These are phyloP conservation scores for Leccinum rimulosum DNA, from an alignment of 768 basidiomycete species.

Conservation along the genomic window DNA sequence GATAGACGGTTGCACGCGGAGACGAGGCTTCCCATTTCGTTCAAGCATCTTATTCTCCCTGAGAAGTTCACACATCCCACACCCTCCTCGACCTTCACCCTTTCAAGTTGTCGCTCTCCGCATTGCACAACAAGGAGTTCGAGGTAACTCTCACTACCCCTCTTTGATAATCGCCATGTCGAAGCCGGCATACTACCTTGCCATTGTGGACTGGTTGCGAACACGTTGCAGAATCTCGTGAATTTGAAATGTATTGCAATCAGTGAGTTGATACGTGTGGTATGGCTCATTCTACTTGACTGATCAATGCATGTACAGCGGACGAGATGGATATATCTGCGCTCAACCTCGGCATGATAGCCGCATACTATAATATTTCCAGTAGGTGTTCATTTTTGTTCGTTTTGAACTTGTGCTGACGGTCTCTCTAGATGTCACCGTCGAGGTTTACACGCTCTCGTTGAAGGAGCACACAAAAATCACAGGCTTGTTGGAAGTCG, in stretches of 20 bases:
- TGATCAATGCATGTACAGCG: slow-evolving; percentile 37
- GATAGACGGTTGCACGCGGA: slow-evolving; percentile 96
- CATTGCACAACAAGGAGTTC: slow-evolving; percentile 91
- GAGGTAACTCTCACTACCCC: slow-evolving; percentile 93
- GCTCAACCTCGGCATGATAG: slow-evolving; percentile 97
- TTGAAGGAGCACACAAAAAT: slow-evolving; percentile 96
- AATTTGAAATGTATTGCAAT: slow-evolving; percentile 95
- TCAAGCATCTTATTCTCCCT: slow-evolving; percentile 96
- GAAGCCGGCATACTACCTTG: slow-evolving; percentile 94
- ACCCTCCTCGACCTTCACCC: slow-evolving; percentile 88
- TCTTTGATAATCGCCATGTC: slow-evolving; percentile 99
- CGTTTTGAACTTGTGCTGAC: neutral
- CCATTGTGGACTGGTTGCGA: slow-evolving; percentile 90
- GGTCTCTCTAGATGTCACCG: slow-evolving; percentile 71
- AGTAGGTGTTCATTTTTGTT: slow-evolving; percentile 45
- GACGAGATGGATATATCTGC: slow-evolving; percentile 93
- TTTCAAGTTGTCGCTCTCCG: slow-evolving; percentile 83
- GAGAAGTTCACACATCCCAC: slow-evolving; percentile 95
- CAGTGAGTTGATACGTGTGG: slow-evolving; percentile 42
- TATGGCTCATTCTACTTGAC: neutral
- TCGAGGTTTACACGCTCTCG: slow-evolving; percentile 95
- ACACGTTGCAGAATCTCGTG: slow-evolving; percentile 84
- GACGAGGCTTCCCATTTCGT: slow-evolving; percentile 91
- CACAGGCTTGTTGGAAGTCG: slow-evolving; percentile 94
- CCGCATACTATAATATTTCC: slow-evolving; percentile 93